Conservation (phyloP, 768 basidiomycete genomes). For the Boletus barrowsii region DNA sequence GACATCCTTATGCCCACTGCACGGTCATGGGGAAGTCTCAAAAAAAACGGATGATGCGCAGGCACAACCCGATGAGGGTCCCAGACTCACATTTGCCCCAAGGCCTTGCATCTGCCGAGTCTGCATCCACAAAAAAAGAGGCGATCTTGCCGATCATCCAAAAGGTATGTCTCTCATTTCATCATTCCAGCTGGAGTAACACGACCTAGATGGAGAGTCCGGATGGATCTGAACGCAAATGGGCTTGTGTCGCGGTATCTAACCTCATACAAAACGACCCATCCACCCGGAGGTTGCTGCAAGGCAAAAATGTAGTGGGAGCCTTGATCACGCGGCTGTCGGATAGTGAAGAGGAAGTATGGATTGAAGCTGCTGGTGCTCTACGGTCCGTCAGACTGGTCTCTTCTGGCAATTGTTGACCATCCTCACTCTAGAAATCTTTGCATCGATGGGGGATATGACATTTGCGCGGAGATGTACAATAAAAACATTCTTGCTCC, state of each 20-base stretch:
- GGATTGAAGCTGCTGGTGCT: constrained; percentile 82
- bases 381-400: constrained; percentile 56
- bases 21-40: constrained; percentile 85
- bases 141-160: constrained; percentile 85
- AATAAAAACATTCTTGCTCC: constrained; percentile 90
- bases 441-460: constrained; percentile 92
- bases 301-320: constrained; percentile 88
- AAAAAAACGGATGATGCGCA: constrained; percentile 78
- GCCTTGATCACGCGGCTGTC: constrained; percentile 82
- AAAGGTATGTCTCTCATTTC: constrained; percentile 53
- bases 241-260: constrained; percentile 96
- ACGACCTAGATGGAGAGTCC: constrained; percentile 63
- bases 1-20: background rate
- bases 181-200: background rate
- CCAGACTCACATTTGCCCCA: constrained; percentile 88
- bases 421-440: constrained; percentile 61
- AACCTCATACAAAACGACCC: constrained; percentile 95
- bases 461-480: constrained; percentile 95
- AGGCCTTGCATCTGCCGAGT: constrained; percentile 72
- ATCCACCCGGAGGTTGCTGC: constrained; percentile 83
- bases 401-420: constrained; percentile 6
- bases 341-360: constrained; percentile 90
- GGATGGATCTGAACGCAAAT: constrained; percentile 81
- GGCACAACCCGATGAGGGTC: constrained; percentile 92
- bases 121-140: constrained; percentile 71